A percentile compares a stretch with the other conserved stretches of the same genome.
Evolutionary conservation across 2,329 filamentous ascomycete genomes (phyloP).

Genomic region (Microdochium trichocladiopsis): DNA sequence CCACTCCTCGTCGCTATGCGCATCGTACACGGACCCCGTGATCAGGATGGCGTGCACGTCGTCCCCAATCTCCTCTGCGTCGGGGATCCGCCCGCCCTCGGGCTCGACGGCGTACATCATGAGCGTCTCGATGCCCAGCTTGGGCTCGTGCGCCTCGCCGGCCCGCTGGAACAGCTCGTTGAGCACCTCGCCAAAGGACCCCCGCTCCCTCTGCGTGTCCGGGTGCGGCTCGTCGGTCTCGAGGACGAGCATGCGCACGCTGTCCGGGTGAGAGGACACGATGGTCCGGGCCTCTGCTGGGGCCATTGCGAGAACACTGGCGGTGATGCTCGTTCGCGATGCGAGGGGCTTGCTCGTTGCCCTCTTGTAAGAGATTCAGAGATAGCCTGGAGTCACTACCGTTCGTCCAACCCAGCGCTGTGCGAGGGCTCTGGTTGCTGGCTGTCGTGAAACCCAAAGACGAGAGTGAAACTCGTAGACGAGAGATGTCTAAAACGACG

Average conservation of each 20-base stretch:
- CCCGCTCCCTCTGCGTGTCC: slow-evolving; percentile 38
- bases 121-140: slow-evolving; percentile 45
- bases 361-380: too few relatives aligned
- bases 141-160: slow-evolving; percentile 43
- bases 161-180: slow-evolving; percentile 42
- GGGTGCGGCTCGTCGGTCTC: slow-evolving; percentile 51
- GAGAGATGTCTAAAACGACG: too few relatives aligned
- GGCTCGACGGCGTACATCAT: slow-evolving; percentile 47
- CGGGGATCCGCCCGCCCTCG: slow-evolving; percentile 37
- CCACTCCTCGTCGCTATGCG: slow-evolving; percentile 67
- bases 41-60: slow-evolving; percentile 68
- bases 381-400: too few relatives aligned
- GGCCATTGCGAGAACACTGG: background rate
- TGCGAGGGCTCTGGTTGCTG: too few relatives aligned
- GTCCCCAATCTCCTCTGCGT: slow-evolving; percentile 39
- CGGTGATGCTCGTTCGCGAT: too few relatives aligned
- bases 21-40: slow-evolving; percentile 62
- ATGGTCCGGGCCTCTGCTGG: background rate
- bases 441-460: too few relatives aligned
- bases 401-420: too few relatives aligned
- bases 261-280: slow-evolving; percentile 1
- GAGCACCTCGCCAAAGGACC: slow-evolving; percentile 47
- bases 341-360: too few relatives aligned
- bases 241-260: slow-evolving; percentile 38
- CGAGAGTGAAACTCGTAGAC: too few relatives aligned